Conservation (phyloP, 2,329 filamentous ascomycete genomes). For the Alternaria solani region DNA sequence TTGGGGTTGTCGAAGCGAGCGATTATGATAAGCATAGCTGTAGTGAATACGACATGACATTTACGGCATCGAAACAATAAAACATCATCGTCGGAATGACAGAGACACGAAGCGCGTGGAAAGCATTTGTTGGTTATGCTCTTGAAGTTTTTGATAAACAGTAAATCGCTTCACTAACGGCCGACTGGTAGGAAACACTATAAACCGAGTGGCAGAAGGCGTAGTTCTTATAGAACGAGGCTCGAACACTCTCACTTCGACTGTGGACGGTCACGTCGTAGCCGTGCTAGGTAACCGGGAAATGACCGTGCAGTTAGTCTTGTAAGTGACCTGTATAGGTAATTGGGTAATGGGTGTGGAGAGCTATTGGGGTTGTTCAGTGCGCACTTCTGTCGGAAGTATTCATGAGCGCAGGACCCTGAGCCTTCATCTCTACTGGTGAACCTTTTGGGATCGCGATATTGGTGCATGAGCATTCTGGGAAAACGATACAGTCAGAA, state of each 20-base stretch:
- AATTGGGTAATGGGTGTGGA: neutral
- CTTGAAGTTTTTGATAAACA: neutral
- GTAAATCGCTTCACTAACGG: neutral
- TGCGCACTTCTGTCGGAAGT: neutral
- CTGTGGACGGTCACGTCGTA: neutral
- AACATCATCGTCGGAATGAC: neutral
- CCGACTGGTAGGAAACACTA: neutral
- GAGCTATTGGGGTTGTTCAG: neutral
- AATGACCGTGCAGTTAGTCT: neutral
- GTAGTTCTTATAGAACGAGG: no score
- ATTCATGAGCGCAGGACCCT: neutral
- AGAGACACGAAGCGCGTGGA: neutral
- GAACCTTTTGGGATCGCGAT: neutral
- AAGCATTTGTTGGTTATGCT: neutral
- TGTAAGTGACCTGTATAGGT: neutral
- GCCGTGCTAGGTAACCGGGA: neutral
- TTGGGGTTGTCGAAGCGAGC: neutral
- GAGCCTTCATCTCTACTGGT: neutral
- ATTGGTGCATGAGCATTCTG: neutral
- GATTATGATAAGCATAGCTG: neutral
- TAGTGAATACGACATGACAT: neutral
- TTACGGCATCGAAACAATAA: neutral
- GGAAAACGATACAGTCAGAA: neutral
- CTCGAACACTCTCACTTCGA: neutral
- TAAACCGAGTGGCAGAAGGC: neutral